Evolutionary conservation across 2,329 filamentous ascomycete genomes (phyloP).

Genomic region (Beauveria australis): DNA sequence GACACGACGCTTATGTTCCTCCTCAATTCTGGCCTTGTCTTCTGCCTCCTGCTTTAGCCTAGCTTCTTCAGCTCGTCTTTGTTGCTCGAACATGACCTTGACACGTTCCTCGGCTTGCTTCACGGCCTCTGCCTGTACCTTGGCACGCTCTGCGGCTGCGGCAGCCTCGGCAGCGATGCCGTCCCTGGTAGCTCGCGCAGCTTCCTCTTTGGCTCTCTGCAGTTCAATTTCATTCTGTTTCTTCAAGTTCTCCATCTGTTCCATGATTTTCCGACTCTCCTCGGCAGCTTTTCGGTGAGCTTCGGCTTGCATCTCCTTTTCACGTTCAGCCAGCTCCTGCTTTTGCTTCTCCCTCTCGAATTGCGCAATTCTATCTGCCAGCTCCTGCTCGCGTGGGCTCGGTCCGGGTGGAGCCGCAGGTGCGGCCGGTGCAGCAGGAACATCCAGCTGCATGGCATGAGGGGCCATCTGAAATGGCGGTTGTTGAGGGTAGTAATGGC

Average conservation of each 20-base stretch:
- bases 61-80: slow-evolving; percentile 36
- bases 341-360: slow-evolving; percentile 24
- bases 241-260: slow-evolving; percentile 32
- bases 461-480: slow-evolving; percentile 27
- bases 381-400: slow-evolving; percentile 23
- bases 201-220: slow-evolving; percentile 37
- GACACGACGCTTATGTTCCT: slow-evolving; percentile 33
- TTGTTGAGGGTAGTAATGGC: slow-evolving; percentile 28
- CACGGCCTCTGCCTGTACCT: slow-evolving; percentile 26
- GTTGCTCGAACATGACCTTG: slow-evolving; percentile 30
- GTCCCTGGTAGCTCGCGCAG: slow-evolving; percentile 34
- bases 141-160: slow-evolving; percentile 38
- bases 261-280: slow-evolving; percentile 32
- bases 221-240: slow-evolving; percentile 40
- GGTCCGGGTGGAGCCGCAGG: slow-evolving; percentile 25
- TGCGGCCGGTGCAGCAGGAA: slow-evolving; percentile 23
- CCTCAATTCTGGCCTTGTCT: slow-evolving; percentile 35
- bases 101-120: slow-evolving; percentile 29
- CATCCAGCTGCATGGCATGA: slow-evolving; percentile 35
- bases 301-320: slow-evolving; percentile 26
- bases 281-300: slow-evolving; percentile 34
- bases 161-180: slow-evolving; percentile 37
- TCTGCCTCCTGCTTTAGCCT: slow-evolving; percentile 32
- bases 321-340: slow-evolving; percentile 31
- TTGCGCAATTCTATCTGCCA: slow-evolving; percentile 32